phyloP scores from a whole-genome alignment of 805 yeast species.

The Kodamaea leandrae region DNA sequence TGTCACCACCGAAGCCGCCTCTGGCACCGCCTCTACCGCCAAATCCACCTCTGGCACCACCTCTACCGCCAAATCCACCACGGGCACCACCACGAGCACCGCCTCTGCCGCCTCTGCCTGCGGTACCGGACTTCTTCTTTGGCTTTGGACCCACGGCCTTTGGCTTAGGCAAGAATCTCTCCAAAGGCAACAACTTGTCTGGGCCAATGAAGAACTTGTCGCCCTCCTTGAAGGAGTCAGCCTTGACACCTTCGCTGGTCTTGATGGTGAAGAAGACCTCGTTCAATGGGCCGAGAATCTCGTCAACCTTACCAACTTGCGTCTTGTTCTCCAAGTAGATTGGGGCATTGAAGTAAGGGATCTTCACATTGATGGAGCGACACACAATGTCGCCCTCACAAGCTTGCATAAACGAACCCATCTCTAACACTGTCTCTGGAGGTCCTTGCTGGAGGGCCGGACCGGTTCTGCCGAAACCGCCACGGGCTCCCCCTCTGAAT shows the following conservation, averaged over 20 bases:
- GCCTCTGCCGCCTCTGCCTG: slow-evolving; percentile 47
- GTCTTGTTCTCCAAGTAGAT: slow-evolving; percentile 94
- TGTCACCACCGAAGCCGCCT: slow-evolving; percentile 42
- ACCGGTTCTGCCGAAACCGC: slow-evolving; percentile 71
- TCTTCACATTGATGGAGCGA: slow-evolving; percentile 87
- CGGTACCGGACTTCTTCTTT: slow-evolving; percentile 63
- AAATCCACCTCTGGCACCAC: slow-evolving; percentile 46
- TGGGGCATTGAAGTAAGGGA: slow-evolving; percentile 99
- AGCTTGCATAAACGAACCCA: slow-evolving; percentile 89
- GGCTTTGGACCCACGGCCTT: slow-evolving; percentile 82
- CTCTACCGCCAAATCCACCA: slow-evolving; percentile 40
- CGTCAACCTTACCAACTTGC: slow-evolving; percentile 96
- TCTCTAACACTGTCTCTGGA: slow-evolving; percentile 90
- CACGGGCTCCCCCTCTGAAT: slow-evolving; percentile 63
- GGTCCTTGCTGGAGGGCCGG: slow-evolving; percentile 84
- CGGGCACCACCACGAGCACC: slow-evolving; percentile 31
- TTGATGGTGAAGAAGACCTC: slow-evolving; percentile 98
- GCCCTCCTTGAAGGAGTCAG: slow-evolving; percentile 88
- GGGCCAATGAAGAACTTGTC: slow-evolving; percentile 95
- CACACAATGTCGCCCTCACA: slow-evolving; percentile 98
- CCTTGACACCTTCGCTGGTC: slow-evolving; percentile 95
- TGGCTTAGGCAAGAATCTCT: slow-evolving; percentile 96
- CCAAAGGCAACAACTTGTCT: slow-evolving; percentile 92
- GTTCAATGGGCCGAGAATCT: slow-evolving; percentile 94
- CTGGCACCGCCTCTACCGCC: slow-evolving; percentile 43